Percentiles rank a stretch among this genome's conserved stretches.
phyloP scores from a whole-genome alignment of 2,329 filamentous ascomycete genomes.

The Fusarium avenaceum region DNA sequence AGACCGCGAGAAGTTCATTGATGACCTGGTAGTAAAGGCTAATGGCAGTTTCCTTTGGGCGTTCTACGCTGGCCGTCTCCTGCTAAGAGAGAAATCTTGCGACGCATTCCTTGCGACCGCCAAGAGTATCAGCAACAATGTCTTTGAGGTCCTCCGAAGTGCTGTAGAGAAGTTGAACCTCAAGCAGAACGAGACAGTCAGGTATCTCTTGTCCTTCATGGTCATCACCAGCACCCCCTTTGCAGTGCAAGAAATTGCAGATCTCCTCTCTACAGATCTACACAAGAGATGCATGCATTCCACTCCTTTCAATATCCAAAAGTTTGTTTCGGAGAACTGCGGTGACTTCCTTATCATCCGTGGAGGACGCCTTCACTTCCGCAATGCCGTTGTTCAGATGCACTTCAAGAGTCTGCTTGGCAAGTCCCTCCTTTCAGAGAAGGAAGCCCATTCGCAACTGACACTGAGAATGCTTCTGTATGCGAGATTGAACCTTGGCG shows the following conservation, averaged over 20 bases:
- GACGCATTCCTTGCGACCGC: constrained; percentile 18
- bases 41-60: constrained; percentile 57
- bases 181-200: constrained; percentile 34
- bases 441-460: constrained; percentile 54
- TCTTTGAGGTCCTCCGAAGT: constrained; percentile 29
- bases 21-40: constrained; percentile 51
- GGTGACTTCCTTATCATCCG: constrained; percentile 52
- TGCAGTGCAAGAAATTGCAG: constrained; percentile 50
- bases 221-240: constrained; percentile 53
- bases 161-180: constrained; percentile 27
- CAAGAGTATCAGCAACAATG: constrained; percentile 28
- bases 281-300: constrained; percentile 24
- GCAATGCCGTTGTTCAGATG: constrained; percentile 52
- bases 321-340: constrained; percentile 39
- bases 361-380: constrained; percentile 54
- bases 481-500: constrained; percentile 49
- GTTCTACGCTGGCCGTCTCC: constrained; percentile 51
- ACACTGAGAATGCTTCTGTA: constrained; percentile 55
- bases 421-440: constrained; percentile 51
- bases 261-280: constrained; percentile 52
- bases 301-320: constrained; percentile 27
- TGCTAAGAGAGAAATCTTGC: constrained; percentile 47
- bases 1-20: constrained; percentile 48
- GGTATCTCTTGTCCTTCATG: constrained; percentile 53
- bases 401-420: constrained; percentile 53